Conservation (phyloP, 2,329 filamentous ascomycete species). For the Huntiella savannae region DNA sequence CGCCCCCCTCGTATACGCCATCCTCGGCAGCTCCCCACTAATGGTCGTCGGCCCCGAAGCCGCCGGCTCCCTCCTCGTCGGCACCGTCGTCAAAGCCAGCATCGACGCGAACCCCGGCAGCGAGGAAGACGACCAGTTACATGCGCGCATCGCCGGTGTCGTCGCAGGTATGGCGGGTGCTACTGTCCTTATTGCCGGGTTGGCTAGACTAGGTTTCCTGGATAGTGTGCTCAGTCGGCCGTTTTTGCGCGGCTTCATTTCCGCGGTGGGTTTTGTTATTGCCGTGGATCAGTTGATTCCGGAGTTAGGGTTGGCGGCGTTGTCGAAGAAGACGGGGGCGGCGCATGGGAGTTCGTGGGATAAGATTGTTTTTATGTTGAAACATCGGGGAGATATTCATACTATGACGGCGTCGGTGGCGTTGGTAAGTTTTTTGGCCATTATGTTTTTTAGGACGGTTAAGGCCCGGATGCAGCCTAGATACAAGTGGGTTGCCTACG, state of each 20-base stretch:
- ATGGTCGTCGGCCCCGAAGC: constrained; percentile 94
- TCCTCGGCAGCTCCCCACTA: constrained; percentile 78
- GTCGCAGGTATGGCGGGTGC: constrained; percentile 74
- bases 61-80: constrained; percentile 75
- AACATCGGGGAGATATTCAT: constrained; percentile 48
- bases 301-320: constrained; percentile 56
- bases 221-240: constrained; percentile 87
- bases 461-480: constrained; percentile 66
- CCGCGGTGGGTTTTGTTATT: constrained; percentile 90
- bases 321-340: constrained; percentile 45
- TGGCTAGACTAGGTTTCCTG: constrained; percentile 74
- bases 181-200: constrained; percentile 71
- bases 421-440: constrained; percentile 61
- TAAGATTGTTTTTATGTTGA: constrained; percentile 63
- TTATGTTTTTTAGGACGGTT: constrained; percentile 71
- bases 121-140: constrained; percentile 44
- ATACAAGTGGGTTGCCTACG: constrained; percentile 63
- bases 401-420: constrained; percentile 58
- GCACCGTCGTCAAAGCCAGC: constrained; percentile 63
- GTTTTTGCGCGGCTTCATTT: constrained; percentile 89
- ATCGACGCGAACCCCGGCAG: constrained; percentile 47
- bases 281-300: constrained; percentile 87
- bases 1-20: constrained; percentile 75
- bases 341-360: constrained; percentile 72
- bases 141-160: constrained; percentile 71